Conservation (phyloP, 352 stramenopile species). For the Pythium biforme region DNA sequence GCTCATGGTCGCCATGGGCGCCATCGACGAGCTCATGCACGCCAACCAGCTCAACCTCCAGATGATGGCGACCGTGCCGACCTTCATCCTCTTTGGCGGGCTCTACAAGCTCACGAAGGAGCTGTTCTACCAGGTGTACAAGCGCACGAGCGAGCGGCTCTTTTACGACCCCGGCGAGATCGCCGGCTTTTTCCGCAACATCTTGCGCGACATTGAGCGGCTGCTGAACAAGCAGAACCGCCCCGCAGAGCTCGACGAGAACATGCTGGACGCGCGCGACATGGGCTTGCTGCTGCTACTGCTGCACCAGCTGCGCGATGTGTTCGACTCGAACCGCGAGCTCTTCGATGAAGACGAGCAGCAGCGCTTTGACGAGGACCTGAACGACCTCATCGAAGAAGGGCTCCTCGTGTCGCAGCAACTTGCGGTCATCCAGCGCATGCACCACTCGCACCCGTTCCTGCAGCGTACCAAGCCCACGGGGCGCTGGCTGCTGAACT, state of each 20-base stretch:
- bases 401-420: slow-evolving; percentile 75
- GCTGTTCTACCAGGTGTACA: slow-evolving; percentile 70
- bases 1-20: slow-evolving; percentile 85
- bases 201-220: slow-evolving; percentile 79
- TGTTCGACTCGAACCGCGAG: slow-evolving; percentile 67
- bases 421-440: slow-evolving; percentile 83
- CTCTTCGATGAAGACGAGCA: slow-evolving; percentile 81
- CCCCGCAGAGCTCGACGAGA: slow-evolving; percentile 24
- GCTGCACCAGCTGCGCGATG: slow-evolving; percentile 70
- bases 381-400: slow-evolving; percentile 79
- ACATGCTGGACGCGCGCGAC: slow-evolving; percentile 59
- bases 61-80: slow-evolving; percentile 82
- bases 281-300: slow-evolving; percentile 72
- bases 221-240: slow-evolving; percentile 84
- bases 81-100: slow-evolving; percentile 74
- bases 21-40: slow-evolving; percentile 87
- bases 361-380: slow-evolving; percentile 79
- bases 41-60: slow-evolving; percentile 87
- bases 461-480: slow-evolving; percentile 57
- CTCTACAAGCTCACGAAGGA: slow-evolving; percentile 62
- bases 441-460: slow-evolving; percentile 85
- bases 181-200: slow-evolving; percentile 73
- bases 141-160: slow-evolving; percentile 71
- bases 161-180: slow-evolving; percentile 79
- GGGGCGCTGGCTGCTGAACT: slow-evolving; percentile 56